Conservation (phyloP, 768 basidiomycete species). For the Naganishia antarctica region DNA sequence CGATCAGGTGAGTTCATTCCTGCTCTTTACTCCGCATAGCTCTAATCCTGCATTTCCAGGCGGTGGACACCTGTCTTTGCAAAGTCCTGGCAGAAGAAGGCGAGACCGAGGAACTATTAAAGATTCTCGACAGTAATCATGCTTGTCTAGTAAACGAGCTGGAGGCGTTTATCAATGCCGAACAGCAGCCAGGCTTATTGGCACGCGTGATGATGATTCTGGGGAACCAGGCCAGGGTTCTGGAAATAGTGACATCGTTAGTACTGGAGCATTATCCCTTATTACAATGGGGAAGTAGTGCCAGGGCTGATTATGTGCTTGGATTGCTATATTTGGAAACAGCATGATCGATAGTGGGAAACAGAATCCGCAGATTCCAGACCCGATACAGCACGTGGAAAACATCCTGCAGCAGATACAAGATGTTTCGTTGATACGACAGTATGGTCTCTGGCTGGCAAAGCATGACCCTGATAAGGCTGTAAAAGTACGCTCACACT, state of each 20-base stretch:
- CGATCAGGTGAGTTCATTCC: conserved; percentile 22
- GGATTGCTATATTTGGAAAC: conserved; percentile 10
- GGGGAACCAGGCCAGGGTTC: conserved; percentile 60
- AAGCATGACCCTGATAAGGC: conserved; percentile 65
- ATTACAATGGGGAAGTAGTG: too few relatives aligned
- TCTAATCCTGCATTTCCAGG: conserved; percentile 50
- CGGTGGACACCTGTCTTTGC: conserved; percentile 75
- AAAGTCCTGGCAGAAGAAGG: conserved; percentile 65
- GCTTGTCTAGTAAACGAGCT: conserved; percentile 60
- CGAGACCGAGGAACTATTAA: conserved; percentile 61
- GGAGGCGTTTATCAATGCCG: conserved; percentile 57
- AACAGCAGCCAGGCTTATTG: conserved; percentile 60
- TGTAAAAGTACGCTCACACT: conserved; percentile 58
- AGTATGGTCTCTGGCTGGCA: conserved; percentile 77
- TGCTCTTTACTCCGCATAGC: too few relatives aligned
- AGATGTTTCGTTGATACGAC: conserved; percentile 61
- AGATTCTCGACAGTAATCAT: conserved; percentile 58
- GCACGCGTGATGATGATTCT: conserved; percentile 60
- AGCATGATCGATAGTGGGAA: conserved; percentile 67
- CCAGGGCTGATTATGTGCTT: conserved; percentile 5
- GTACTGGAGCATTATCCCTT: conserved; percentile 34
- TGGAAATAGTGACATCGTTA: conserved; percentile 67
- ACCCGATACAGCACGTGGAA: conserved; percentile 63
- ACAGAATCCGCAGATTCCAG: conserved; percentile 60
- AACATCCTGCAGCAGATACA: conserved; percentile 57